Base-by-base conservation (phyloP, 257 asterid species). In the Solanum commersonii region DNA sequence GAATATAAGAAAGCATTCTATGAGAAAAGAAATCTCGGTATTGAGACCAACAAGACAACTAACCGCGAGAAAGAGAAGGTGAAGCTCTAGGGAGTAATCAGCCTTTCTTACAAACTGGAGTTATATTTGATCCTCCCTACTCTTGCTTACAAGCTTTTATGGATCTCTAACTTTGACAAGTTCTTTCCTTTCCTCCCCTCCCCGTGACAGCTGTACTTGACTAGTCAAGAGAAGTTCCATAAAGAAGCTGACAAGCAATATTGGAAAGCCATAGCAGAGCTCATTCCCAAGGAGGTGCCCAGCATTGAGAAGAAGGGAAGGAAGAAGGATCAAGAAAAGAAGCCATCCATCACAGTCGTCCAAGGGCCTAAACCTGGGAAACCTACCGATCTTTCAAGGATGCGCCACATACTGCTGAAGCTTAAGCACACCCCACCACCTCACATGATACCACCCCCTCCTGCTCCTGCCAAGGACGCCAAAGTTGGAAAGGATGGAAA, bases 341-440 rank as follows among this genome's bases (percentile, higher is more conserved):
- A 94, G 92, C 96, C 98, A 87, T 93, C 98, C 4, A 90, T 97
- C 91, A 85, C 94, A 4, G 97, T 97, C 73, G 29, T 97, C 78
- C 99, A 97, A 91, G 99, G 98, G 23, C 99, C 99, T 67, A 97
- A 97, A 87, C 99, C 98, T 6, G 99, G 99, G 40, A 97, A 97
- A 91, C 99, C 98, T 25, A 97, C 99, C n/a, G 99, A 97, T 40
- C 96, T 97, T 88, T 94, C 98, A 14, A 94, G 98, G 94, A 92
- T 97, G 98, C 98, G 99, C 20, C 97, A 97, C 60, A 90, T 97
- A 84, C 88, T 97, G 87, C 93, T 96, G 94, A 97, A 94, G 94
- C 97, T 97, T 89, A 97, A 97, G 94, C 99, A 95, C 94, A 96
- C 91, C 18, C 98, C 98, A 86, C 99, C 99, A 27, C 89, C 98